Conservation (phyloP, 2,329 filamentous ascomycete species). For the Chaetomium olivaceum region DNA sequence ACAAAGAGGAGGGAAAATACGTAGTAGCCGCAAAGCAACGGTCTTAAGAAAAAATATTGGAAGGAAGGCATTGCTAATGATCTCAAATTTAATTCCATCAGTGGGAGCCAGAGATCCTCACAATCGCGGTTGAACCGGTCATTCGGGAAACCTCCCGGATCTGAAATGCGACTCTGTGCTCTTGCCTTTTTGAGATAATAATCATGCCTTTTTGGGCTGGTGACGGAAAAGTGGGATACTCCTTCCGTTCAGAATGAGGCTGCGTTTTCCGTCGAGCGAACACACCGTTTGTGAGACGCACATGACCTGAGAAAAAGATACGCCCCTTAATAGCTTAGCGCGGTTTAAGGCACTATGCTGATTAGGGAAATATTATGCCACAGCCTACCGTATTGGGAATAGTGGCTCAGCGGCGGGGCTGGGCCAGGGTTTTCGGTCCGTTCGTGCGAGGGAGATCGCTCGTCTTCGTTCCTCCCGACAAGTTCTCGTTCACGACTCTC, state of each 20-base stretch:
- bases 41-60: background rate
- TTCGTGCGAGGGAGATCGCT: constrained; percentile 21
- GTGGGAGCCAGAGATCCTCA: background rate
- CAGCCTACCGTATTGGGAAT: constrained; percentile 21
- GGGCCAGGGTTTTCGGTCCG: constrained; percentile 28
- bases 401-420: constrained; percentile 10
- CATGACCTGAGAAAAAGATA: constrained; percentile 26
- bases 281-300: constrained; percentile 31
- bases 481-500: background rate
- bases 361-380: constrained; percentile 9
- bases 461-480: constrained; percentile 2
- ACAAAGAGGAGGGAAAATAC: background rate
- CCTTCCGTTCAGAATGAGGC: constrained; percentile 10
- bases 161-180: background rate
- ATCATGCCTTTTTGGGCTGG: background rate
- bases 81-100: background rate
- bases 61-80: background rate
- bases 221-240: background rate
- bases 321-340: constrained; percentile 24
- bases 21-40: background rate
- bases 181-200: background rate
- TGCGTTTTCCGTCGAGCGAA: background rate
- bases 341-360: background rate
- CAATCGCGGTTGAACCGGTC: background rate
- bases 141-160: constrained; percentile 1